Evolutionary conservation across 179 eudicot genomes (phyloP).

Genomic region (Beta lomatogona): DNA sequence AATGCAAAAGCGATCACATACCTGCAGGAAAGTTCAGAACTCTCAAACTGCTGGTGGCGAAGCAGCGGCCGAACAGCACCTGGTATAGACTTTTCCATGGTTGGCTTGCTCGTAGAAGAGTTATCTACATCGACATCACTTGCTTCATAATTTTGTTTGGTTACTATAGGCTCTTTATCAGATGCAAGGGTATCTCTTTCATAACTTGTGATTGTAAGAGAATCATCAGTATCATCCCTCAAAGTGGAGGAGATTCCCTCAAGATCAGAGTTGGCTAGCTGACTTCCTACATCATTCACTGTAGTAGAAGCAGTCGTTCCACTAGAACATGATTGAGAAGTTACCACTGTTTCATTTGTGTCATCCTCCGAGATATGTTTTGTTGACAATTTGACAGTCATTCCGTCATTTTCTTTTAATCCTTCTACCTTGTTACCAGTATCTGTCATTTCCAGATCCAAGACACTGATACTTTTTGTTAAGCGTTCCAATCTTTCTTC

Average conservation of each 20-base stretch:
- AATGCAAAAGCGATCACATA: constrained; percentile 33
- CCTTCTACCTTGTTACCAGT: constrained; percentile 39
- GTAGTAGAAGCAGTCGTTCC: constrained; percentile 39
- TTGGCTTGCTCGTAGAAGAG: constrained; percentile 40
- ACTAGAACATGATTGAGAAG: constrained; percentile 43
- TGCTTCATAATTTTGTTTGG: constrained; percentile 32
- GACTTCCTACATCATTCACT: constrained; percentile 43
- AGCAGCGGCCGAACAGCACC: constrained; percentile 58
- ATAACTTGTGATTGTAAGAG: constrained; percentile 38
- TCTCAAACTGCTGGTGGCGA: constrained; percentile 65
- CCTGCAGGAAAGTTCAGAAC: constrained; percentile 90
- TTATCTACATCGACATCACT: constrained; percentile 33
- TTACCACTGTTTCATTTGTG: constrained; percentile 41
- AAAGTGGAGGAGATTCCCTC: constrained; percentile 34
- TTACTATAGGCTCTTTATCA: constrained; percentile 41
- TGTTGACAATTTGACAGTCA: constrained; percentile 15
- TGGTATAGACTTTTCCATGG: constrained; percentile 55
- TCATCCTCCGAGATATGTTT: constrained; percentile 39
- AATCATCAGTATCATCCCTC: constrained; percentile 35
- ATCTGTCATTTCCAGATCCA: constrained; percentile 52
- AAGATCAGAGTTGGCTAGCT: constrained; percentile 35
- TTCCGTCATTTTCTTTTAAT: constrained; percentile 36
- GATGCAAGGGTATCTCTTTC: constrained; percentile 38
- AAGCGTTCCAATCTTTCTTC: constrained; percentile 88
- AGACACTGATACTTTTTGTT: constrained; percentile 54